Evolutionary conservation across 805 yeast species (phyloP), one percentile per base, ranked within the genome.

Genomic region (Candida pseudofarinosa): DNA sequence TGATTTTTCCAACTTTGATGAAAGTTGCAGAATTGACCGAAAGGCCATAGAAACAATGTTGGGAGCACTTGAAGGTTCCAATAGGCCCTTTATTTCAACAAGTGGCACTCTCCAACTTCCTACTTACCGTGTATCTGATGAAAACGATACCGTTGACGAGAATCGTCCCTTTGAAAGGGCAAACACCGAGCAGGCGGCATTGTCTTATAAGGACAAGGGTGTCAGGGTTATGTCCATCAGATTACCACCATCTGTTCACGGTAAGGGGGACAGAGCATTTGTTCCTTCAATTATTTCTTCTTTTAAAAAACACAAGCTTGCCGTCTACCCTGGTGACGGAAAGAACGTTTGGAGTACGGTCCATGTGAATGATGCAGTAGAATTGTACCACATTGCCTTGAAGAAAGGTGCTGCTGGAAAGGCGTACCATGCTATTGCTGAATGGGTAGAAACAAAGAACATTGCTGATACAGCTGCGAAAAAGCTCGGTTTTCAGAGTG

Each of bases 261-360:
- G 60, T 16, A 50, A 40, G 12, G 55, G 51, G 1, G 67, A 62
- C 38, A 39, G 44, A 3, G 63, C 51, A 1, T 66, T 65, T 32
- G 30, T 61, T 19, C 49, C 59, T 2, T 8, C 23, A 5, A 36
- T 57, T 7, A 39, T 49, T 3, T 58, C 58, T 2, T 48, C 63
- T 36, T 57, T 73, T n/a, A 53, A 67, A 41, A 49, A 62, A 40
- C 32, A 45, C 4, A 65, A 65, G 2, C 53, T 54, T 20, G 61
- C 67, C 8, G 45, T 59, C 4, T 70, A 63, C 50, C 49, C 63
- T 7, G 76, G 71, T 10, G 66, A 59, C 26, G 69, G 66, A 16
- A 42, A 46, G 12, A 58, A 54, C 41, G 39, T 33, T 4, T 67
- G 70, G 69, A 42, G 65, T 2, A 61, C 65, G 4, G 62, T 58